Conservation (phyloP, 257 asterid species). For the Gentiana macrophylla region DNA sequence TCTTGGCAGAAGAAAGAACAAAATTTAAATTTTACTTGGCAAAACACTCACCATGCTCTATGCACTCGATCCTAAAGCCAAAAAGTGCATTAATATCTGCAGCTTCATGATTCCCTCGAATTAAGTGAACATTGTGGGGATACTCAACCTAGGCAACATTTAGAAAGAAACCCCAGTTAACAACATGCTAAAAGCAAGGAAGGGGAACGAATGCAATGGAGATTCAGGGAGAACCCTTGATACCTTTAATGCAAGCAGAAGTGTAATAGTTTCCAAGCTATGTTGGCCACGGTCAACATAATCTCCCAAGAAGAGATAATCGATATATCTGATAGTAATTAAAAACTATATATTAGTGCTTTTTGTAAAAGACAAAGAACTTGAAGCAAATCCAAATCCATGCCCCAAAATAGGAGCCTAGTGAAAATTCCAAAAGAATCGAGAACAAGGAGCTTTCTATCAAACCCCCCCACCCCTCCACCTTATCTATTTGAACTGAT, state of each 20-base stretch:
- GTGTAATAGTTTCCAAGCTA: conserved; percentile 91
- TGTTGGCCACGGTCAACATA: conserved; percentile 99
- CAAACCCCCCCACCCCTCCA: too few species aligned
- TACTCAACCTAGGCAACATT: conserved; percentile 58
- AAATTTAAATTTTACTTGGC: too few species aligned
- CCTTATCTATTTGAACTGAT: too few species aligned
- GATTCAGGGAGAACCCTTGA: conserved; percentile 9
- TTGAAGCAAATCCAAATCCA: neutral
- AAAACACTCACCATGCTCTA: conserved; percentile 70
- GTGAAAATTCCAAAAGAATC: too few species aligned
- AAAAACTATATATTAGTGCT: conserved; percentile 19
- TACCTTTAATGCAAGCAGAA: conserved; percentile 96
- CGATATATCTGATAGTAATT: conserved; percentile 69
- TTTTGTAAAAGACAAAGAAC: neutral
- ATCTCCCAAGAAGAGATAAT: conserved; percentile 97
- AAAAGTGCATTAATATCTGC: conserved; percentile 99
- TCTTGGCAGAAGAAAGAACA: too few species aligned
- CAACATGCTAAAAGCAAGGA: conserved; percentile 7
- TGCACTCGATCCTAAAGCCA: conserved; percentile 98
- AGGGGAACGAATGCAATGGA: conserved; percentile 4
- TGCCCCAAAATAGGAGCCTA: too few species aligned
- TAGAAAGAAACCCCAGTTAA: conserved; percentile 8
- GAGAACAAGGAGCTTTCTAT: too few species aligned
- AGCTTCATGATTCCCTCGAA: conserved; percentile 99
- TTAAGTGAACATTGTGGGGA: conserved; percentile 78